Evolutionary conservation across 1,139 yeast genomes (phyloP).

Genomic region (Blastobotrys raffinosifermentans): DNA sequence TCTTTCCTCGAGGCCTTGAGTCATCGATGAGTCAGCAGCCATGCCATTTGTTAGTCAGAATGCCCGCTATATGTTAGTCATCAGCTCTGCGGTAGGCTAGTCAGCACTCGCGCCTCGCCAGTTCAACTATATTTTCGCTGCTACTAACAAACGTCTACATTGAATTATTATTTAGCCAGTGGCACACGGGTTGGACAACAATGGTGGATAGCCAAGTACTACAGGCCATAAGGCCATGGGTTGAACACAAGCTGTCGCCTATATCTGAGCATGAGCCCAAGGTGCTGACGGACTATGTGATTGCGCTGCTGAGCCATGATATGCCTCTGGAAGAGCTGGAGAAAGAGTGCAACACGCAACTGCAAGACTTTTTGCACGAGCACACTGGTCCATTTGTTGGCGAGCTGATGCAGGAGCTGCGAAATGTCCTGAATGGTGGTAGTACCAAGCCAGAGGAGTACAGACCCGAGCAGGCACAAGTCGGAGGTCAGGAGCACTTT

Average conservation of each 20-base stretch:
- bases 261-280: conserved; percentile 41
- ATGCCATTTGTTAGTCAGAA: no score
- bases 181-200: no score
- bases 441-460: background rate
- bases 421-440: conserved; percentile 1
- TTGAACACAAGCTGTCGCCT: conserved; percentile 27
- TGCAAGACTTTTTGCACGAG: conserved; percentile 34
- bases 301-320: conserved; percentile 39
- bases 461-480: background rate
- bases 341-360: conserved; percentile 33
- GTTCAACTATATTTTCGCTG: no score
- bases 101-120: no score
- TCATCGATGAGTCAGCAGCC: no score
- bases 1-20: no score
- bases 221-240: conserved; percentile 35
- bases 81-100: no score
- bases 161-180: no score
- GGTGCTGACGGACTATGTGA: conserved; percentile 41
- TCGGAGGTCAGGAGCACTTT: conserved; percentile 16
- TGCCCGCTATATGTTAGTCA: no score
- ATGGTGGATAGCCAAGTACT: conserved; percentile 18
- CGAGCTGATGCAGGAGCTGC: conserved; percentile 27
- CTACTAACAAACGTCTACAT: no score
- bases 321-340: conserved; percentile 30
- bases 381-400: conserved; percentile 29